These are phyloP conservation scores for Pseudognaphalium luteoalbum DNA, from an alignment of 129 eudicot species.

Conservation along the genomic window DNA sequence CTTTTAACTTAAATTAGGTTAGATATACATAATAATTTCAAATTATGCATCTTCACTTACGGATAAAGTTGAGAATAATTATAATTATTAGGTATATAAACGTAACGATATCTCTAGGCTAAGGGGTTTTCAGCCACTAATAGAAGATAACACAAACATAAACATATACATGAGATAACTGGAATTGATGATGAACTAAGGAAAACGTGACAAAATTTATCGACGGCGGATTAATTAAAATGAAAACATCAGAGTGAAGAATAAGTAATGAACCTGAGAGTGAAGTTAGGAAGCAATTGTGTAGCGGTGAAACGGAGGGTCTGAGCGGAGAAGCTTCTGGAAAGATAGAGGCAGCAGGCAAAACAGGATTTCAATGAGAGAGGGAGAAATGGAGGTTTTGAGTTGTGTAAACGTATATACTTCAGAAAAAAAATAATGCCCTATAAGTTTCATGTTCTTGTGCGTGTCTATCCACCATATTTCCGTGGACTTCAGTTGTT, in stretches of 20 bases:
- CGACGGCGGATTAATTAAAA: neutral
- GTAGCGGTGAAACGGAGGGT: neutral
- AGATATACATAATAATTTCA: too few relatives aligned
- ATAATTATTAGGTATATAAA: too few relatives aligned
- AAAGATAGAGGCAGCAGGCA: conserved; percentile 23
- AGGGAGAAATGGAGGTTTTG: conserved; percentile 13
- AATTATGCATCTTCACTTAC: neutral
- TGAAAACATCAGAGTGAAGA: neutral
- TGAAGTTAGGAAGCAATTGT: conserved; percentile 14
- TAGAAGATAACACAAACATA: neutral
- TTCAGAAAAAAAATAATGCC: neutral
- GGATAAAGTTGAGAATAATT: neutral
- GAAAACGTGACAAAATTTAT: neutral
- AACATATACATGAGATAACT: neutral
- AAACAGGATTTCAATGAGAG: conserved; percentile 7
- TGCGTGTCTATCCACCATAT: conserved; percentile 8
- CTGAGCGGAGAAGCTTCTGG: conserved; percentile 28
- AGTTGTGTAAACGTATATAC: conserved; percentile 21
- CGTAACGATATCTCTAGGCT: neutral
- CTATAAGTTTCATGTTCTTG: conserved; percentile 6
- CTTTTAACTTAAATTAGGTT: neutral
- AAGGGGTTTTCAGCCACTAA: conserved; percentile 1
- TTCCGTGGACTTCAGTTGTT: neutral
- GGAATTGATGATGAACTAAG: conserved; percentile 15
- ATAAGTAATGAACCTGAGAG: conserved; percentile 20